Conservation (phyloP, 164 flowering plant genomes). For the Brasenia schreberi region DNA sequence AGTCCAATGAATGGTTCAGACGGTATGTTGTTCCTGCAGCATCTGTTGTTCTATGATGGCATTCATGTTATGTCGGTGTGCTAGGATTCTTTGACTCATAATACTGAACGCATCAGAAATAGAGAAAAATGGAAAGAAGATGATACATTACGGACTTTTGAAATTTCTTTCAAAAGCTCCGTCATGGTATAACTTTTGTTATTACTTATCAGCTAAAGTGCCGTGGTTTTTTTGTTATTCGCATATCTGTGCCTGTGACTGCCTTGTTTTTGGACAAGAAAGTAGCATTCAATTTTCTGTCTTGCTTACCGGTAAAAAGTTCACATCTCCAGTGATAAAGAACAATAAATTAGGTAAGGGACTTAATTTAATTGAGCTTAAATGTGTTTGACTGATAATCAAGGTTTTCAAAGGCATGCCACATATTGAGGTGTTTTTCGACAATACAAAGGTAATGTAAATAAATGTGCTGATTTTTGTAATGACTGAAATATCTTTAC, state of each 20-base stretch:
- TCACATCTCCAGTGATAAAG: no score
- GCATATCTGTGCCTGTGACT: not conserved
- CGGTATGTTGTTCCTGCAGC: conserved; percentile 6
- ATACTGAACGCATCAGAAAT: not conserved
- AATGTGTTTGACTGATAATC: no score
- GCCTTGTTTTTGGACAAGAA: not conserved
- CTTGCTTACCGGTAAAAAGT: no score
- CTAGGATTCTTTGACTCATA: not conserved
- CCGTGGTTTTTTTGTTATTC: not conserved
- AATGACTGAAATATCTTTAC: no score
- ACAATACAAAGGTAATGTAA: no score
- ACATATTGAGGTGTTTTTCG: no score
- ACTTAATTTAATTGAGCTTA: no score
- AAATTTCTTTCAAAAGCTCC: no score
- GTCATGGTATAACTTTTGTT: not conserved
- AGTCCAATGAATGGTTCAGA: conserved; percentile 5
- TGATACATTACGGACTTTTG: no score
- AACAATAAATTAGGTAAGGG: no score
- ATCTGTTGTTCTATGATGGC: not conserved
- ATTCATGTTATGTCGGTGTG: not conserved
- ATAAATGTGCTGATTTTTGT: no score
- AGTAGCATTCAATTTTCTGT: not conserved
- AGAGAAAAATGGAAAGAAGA: not conserved
- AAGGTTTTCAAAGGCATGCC: no score
- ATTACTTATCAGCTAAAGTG: not conserved